Evolutionary conservation across 202 grass and related monocot genomes (phyloP).

Genomic region (Panicum virgatum): DNA sequence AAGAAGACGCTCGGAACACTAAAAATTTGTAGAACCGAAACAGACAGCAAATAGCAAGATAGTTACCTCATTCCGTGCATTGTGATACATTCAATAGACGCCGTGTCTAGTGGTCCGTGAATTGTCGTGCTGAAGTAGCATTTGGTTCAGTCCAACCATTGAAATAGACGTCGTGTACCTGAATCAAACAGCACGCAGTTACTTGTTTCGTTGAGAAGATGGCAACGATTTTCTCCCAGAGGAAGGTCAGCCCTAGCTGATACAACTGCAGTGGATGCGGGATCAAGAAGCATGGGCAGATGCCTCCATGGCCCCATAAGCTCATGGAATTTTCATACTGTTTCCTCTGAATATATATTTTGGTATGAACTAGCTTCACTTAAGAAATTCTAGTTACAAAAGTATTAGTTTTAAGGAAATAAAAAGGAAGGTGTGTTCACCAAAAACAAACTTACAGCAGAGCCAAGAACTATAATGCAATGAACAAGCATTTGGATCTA

Average conservation of each 20-base stretch:
- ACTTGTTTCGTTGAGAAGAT: background rate
- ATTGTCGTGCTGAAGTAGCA: background rate
- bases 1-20: background rate
- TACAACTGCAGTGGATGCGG: background rate
- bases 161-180: background rate
- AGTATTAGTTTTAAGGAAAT: background rate
- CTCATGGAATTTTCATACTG: too few relatives aligned
- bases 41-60: background rate
- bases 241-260: background rate
- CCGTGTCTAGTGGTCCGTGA: background rate
- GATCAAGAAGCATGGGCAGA: background rate
- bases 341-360: constrained; percentile 15
- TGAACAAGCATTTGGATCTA: constrained; percentile 25
- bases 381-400: constrained; percentile 21
- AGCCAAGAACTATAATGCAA: constrained; percentile 21
- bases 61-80: background rate
- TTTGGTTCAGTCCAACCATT: background rate
- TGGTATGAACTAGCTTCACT: constrained; percentile 11
- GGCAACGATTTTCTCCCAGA: background rate
- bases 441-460: constrained; percentile 36
- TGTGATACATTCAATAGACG: background rate
- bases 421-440: background rate
- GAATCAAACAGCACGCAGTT: background rate
- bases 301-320: background rate
- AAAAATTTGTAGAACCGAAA: background rate